Evolutionary conservation across 176 grass and related monocot genomes (phyloP).

Genomic region (Melocanna baccifera): DNA sequence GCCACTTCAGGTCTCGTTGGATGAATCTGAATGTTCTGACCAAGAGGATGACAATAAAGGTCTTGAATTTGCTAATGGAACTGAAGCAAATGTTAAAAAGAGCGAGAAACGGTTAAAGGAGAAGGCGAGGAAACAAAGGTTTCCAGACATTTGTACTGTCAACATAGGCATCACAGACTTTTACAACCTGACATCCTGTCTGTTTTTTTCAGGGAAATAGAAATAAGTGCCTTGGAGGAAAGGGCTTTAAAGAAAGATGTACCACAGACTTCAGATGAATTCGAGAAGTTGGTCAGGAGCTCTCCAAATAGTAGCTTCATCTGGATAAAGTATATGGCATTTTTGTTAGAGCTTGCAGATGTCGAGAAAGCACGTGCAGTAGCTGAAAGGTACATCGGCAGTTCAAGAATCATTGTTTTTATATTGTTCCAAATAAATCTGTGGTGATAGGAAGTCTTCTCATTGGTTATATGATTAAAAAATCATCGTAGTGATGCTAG

Average conservation of each 20-base stretch:
- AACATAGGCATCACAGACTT: neutral
- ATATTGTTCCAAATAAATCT: neutral
- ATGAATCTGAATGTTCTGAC: conserved; percentile 77
- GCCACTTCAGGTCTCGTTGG: conserved; percentile 75
- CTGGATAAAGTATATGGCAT: conserved; percentile 95
- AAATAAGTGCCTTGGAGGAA: conserved; percentile 87
- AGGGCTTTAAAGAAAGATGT: conserved; percentile 71
- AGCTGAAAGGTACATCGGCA: conserved; percentile 66
- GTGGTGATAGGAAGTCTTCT: neutral
- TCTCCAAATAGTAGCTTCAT: conserved; percentile 92
- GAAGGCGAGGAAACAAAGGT: conserved; percentile 81
- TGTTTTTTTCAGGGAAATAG: conserved; percentile 60
- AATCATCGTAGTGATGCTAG: neutral
- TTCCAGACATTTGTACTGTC: conserved; percentile 24
- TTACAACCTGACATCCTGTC: conserved; percentile 16
- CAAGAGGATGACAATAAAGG: conserved; percentile 46
- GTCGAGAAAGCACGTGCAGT: conserved; percentile 75
- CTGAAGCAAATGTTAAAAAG: conserved; percentile 51
- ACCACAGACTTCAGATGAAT: conserved; percentile 81
- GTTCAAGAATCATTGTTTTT: neutral
- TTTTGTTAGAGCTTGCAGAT: conserved; percentile 76
- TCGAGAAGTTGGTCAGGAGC: conserved; percentile 86
- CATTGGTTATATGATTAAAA: neutral
- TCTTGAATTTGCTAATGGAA: conserved; percentile 27
- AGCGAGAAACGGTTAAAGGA: conserved; percentile 59